phyloP scores from a whole-genome alignment of 2,329 filamentous ascomycete species.

The Neobulgaria alba region DNA sequence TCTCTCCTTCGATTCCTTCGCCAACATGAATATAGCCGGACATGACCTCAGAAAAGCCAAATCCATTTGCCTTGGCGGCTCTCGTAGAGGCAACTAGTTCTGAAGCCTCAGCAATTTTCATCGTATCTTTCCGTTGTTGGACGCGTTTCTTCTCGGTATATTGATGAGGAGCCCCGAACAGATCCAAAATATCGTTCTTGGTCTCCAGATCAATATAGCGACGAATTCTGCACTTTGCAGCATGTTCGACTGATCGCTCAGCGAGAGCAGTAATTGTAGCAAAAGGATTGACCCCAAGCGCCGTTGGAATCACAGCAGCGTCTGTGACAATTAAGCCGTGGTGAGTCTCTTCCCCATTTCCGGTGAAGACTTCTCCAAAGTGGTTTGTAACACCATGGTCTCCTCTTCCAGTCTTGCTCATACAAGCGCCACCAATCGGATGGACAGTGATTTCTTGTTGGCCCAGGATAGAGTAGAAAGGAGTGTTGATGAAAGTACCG shows the following conservation, averaged over 20 bases:
- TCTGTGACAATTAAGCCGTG: conserved; percentile 54
- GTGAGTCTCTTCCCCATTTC: conserved; percentile 42
- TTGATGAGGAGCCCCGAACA: conserved; percentile 43
- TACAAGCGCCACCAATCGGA: conserved; percentile 56
- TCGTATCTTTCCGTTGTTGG: conserved; percentile 14
- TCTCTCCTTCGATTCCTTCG: conserved; percentile 34
- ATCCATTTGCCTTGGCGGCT: conserved; percentile 35
- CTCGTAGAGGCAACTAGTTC: conserved; percentile 29
- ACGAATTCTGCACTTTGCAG: conserved; percentile 34
- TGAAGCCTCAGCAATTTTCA: conserved; percentile 34
- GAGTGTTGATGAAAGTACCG: conserved; percentile 50
- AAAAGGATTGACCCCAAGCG: conserved; percentile 57
- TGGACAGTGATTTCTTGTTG: conserved; percentile 56
- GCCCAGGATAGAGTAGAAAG: conserved; percentile 46
- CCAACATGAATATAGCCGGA: conserved; percentile 48
- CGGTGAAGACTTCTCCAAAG: conserved; percentile 49
- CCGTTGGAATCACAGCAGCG: conserved; percentile 50
- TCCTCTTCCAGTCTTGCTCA: conserved; percentile 51
- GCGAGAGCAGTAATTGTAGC: conserved; percentile 63
- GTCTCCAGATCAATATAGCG: conserved; percentile 35
- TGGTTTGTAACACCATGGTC: conserved; percentile 52
- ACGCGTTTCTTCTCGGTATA: conserved; percentile 8
- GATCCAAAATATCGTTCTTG: conserved; percentile 41
- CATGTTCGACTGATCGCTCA: conserved; percentile 50
- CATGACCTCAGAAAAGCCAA: conserved; percentile 59